These are phyloP conservation scores for Vinca minor DNA, from an alignment of 257 asterid species.

Conservation along the genomic window DNA sequence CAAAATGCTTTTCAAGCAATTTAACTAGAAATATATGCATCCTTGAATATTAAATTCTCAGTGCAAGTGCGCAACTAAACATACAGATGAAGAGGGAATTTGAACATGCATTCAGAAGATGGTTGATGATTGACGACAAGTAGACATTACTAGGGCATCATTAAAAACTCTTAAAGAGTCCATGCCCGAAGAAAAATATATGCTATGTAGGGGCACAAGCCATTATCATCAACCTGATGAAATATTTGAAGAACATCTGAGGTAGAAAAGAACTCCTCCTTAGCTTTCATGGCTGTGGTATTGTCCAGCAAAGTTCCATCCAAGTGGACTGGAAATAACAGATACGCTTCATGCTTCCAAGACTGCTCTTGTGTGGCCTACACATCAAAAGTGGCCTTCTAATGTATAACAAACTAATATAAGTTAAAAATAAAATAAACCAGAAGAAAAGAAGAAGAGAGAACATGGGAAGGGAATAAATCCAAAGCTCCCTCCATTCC, in stretches of 20 bases:
- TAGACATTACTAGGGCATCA: background rate
- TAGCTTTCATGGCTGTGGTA: constrained; percentile 59
- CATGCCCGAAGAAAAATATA: background rate
- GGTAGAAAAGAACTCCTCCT: constrained; percentile 84
- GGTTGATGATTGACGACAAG: background rate
- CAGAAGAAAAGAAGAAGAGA: background rate
- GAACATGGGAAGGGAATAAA: background rate
- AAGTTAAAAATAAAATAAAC: background rate
- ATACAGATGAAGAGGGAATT: too few relatives aligned
- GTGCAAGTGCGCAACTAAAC: too few relatives aligned
- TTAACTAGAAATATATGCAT: background rate
- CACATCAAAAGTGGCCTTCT: constrained; percentile 19
- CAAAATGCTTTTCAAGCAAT: background rate
- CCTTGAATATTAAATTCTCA: background rate
- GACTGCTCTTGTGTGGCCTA: constrained; percentile 84
- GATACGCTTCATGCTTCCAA: constrained; percentile 94
- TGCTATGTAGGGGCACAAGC: constrained; percentile 1
- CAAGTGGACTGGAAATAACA: constrained; percentile 88
- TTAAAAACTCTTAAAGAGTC: background rate
- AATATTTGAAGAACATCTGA: constrained; percentile 86
- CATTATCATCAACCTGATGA: constrained; percentile 57
- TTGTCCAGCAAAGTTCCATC: constrained; percentile 88
- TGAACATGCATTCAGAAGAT: background rate
- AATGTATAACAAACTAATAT: constrained; percentile 12
- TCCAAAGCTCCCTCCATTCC: too few relatives aligned